phyloP scores from a whole-genome alignment of 768 basidiomycete genomes.

The Termitomyces sp. region DNA sequence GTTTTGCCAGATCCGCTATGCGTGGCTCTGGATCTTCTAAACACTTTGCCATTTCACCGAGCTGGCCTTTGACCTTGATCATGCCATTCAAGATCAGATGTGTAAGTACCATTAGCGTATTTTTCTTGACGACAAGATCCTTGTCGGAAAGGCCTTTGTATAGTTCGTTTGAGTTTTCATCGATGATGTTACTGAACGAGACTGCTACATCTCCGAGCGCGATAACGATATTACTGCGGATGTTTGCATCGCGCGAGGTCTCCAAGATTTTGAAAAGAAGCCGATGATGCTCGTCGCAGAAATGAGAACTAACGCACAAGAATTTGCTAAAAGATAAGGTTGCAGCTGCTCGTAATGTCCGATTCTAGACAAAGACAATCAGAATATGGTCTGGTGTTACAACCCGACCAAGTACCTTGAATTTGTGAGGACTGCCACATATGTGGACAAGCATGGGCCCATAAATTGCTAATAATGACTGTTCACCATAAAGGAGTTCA shows the following conservation, averaged over 20 bases:
- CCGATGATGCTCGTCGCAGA: slow-evolving; percentile 86
- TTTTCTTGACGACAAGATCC: slow-evolving; percentile 93
- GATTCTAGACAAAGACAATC: slow-evolving; percentile 49
- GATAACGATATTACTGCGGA: slow-evolving; percentile 95
- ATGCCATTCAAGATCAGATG: slow-evolving; percentile 97
- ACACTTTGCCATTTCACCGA: slow-evolving; percentile 99
- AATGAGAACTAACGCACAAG: slow-evolving; percentile 90
- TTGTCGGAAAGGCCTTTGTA: slow-evolving; percentile 91
- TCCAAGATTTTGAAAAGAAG: slow-evolving; percentile 93
- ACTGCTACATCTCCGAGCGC: slow-evolving; percentile 97
- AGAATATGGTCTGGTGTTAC: not conserved
- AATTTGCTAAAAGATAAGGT: slow-evolving; percentile 91
- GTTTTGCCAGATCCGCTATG: slow-evolving; percentile 90
- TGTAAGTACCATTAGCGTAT: slow-evolving; percentile 97
- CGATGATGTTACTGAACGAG: slow-evolving; percentile 95
- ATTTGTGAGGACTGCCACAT: slow-evolving; percentile 85
- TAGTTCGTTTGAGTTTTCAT: slow-evolving; percentile 93
- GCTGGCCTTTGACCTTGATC: slow-evolving; percentile 99
- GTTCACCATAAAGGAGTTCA: slow-evolving; percentile 79
- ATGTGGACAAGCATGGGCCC: slow-evolving; percentile 90
- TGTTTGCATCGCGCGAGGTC: slow-evolving; percentile 82
- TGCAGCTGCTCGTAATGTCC: slow-evolving; percentile 79
- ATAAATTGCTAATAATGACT: slow-evolving; percentile 78
- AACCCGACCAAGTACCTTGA: slow-evolving; percentile 56
- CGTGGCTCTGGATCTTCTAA: slow-evolving; percentile 85